Conservation (phyloP, 768 basidiomycete genomes). For the Pleurotus pulmonarius region DNA sequence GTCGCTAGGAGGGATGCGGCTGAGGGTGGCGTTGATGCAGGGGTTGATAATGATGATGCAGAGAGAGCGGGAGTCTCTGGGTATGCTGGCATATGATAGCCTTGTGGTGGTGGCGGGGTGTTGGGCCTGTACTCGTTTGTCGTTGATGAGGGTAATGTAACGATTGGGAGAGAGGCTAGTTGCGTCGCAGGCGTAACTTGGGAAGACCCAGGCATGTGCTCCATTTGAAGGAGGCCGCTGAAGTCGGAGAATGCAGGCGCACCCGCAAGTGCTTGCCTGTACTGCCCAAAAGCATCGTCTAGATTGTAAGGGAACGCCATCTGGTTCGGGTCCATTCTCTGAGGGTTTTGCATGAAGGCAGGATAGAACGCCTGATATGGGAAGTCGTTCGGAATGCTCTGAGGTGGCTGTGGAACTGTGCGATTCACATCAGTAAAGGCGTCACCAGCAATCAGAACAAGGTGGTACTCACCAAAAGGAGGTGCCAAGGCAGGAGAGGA, state of each 20-base stretch:
- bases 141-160: neutral
- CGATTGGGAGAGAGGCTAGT: neutral
- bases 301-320: neutral
- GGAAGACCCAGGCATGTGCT: neutral
- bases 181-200: neutral
- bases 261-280: neutral
- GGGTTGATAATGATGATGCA: conserved; percentile 8
- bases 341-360: neutral
- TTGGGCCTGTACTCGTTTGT: neutral
- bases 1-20: neutral
- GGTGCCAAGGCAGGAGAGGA: neutral
- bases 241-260: neutral
- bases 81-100: neutral
- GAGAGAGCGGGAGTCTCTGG: conserved; percentile 4
- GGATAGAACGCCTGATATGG: neutral
- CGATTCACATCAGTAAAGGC: too few relatives aligned
- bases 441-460: neutral
- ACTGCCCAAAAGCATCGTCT: neutral
- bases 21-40: conserved; percentile 6
- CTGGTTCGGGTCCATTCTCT: neutral
- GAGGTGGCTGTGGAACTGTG: too few relatives aligned
- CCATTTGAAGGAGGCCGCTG: neutral
- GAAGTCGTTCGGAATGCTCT: neutral
- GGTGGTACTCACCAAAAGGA: neutral
- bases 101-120: neutral